phyloP scores from a whole-genome alignment of 345 rosid genomes.

The Murraya koenigii region DNA sequence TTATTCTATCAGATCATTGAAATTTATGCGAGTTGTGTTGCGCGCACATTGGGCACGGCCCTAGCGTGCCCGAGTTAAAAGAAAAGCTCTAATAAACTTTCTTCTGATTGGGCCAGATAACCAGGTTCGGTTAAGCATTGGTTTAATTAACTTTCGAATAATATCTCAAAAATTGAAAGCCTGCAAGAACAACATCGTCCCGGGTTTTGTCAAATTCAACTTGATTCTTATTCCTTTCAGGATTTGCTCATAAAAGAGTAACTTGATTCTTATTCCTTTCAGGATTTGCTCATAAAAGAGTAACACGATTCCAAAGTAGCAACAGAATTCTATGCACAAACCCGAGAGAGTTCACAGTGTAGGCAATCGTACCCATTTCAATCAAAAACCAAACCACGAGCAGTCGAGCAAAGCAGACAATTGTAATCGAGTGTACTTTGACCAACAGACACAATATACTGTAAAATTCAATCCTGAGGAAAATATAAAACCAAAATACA shows the following conservation, averaged over 20 bases:
- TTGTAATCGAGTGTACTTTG: neutral
- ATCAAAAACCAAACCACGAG: conserved; percentile 18
- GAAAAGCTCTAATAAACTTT: neutral
- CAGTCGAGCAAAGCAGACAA: conserved; percentile 4
- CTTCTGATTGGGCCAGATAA: no score
- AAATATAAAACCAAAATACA: conserved; percentile 16
- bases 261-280: neutral
- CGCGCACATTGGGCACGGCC: neutral
- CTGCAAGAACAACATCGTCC: neutral
- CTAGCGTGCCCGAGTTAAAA: neutral
- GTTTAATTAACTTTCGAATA: neutral
- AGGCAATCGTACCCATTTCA: conserved; percentile 4
- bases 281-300: neutral
- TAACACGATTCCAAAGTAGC: neutral
- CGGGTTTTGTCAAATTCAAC: neutral
- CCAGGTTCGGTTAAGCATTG: neutral
- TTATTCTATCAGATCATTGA: no score
- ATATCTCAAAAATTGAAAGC: neutral
- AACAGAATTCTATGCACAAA: conserved; percentile 9
- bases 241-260: neutral
- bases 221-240: neutral
- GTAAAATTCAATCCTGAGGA: conserved; percentile 20
- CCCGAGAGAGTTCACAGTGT: neutral
- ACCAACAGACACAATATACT: conserved; percentile 19
- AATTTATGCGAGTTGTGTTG: neutral